Evolutionary conservation across 2,329 filamentous ascomycete species (phyloP).

Genomic region (Fusarium sambucinum): DNA sequence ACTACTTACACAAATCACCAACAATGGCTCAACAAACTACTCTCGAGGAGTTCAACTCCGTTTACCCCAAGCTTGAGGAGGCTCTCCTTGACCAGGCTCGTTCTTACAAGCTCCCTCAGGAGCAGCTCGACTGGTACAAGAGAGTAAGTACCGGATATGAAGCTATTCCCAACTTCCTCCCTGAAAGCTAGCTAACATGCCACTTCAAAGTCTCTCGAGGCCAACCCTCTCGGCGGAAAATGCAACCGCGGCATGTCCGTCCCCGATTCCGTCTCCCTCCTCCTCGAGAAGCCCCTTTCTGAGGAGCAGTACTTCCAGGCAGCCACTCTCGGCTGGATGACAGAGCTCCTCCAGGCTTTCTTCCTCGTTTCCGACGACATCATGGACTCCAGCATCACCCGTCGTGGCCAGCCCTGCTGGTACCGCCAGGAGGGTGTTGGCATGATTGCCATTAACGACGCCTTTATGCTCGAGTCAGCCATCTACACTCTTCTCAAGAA

Average conservation of each 20-base stretch:
- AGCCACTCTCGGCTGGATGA: slow-evolving; percentile 94
- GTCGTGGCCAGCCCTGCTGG: slow-evolving; percentile 95
- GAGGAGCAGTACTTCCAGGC: slow-evolving; percentile 89
- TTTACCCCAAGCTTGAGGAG: slow-evolving; percentile 88
- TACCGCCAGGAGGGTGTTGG: slow-evolving; percentile 90
- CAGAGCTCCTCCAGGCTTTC: slow-evolving; percentile 97
- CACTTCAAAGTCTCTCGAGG: slow-evolving; percentile 70
- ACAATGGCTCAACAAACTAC: slow-evolving; percentile 78
- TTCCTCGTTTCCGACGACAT: slow-evolving; percentile 99
- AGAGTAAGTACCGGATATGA: slow-evolving; percentile 64
- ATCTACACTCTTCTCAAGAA: slow-evolving; percentile 96
- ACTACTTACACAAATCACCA: slow-evolving; percentile 7
- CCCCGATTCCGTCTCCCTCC: slow-evolving; percentile 86
- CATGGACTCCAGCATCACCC: slow-evolving; percentile 96
- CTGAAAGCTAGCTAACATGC: not conserved
- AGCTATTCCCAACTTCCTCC: not conserved
- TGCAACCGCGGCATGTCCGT: slow-evolving; percentile 99
- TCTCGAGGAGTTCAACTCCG: slow-evolving; percentile 86
- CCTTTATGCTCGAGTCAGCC: slow-evolving; percentile 91
- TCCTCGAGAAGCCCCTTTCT: slow-evolving; percentile 77
- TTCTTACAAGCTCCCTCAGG: slow-evolving; percentile 84
- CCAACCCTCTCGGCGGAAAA: slow-evolving; percentile 93
- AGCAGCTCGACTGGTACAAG: slow-evolving; percentile 88
- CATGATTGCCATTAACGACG: slow-evolving; percentile 98
- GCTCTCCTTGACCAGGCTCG: slow-evolving; percentile 83